These are phyloP conservation scores for Fusarium incarnatum DNA, from an alignment of 2,329 filamentous ascomycete species.

Conservation along the genomic window DNA sequence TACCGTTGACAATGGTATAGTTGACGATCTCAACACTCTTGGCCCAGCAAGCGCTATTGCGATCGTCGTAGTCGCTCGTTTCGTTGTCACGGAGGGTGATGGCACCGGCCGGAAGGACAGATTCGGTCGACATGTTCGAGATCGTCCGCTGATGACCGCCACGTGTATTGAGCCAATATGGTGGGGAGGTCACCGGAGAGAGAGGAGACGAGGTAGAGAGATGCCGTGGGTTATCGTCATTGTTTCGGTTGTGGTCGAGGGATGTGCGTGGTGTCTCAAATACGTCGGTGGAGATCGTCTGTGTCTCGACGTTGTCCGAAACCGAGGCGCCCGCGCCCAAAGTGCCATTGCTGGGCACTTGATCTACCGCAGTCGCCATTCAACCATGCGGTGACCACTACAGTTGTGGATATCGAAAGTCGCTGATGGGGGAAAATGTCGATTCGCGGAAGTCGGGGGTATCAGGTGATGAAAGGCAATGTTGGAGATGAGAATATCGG, in stretches of 20 bases:
- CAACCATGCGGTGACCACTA: conserved; percentile 45
- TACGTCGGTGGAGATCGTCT: conserved; percentile 32
- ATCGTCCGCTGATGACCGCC: conserved; percentile 52
- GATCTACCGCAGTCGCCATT: conserved; percentile 51
- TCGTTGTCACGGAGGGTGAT: conserved; percentile 74
- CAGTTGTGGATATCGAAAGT: background rate
- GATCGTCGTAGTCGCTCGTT: conserved; percentile 60
- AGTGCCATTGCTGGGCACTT: conserved; percentile 39
- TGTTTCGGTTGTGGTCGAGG: conserved; percentile 36
- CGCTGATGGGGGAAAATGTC: background rate
- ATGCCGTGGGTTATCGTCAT: conserved; percentile 26
- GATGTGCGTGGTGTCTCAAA: conserved; percentile 47
- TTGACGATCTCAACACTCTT: conserved; percentile 70
- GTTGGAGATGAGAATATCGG: background rate
- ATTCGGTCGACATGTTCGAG: conserved; percentile 62
- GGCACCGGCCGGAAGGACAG: conserved; percentile 62
- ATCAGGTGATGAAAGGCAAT: background rate
- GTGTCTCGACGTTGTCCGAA: conserved; percentile 33
- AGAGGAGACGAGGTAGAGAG: conserved; percentile 42
- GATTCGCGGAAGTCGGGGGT: conserved; percentile 3
- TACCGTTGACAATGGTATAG: conserved; percentile 67
- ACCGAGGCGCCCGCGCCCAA: conserved; percentile 36
- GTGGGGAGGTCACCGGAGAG: conserved; percentile 54
- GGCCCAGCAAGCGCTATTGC: conserved; percentile 72
- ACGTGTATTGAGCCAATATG: conserved; percentile 57